Base-by-base conservation (phyloP, 805 yeast species). In the Starmera dryadoides region DNA sequence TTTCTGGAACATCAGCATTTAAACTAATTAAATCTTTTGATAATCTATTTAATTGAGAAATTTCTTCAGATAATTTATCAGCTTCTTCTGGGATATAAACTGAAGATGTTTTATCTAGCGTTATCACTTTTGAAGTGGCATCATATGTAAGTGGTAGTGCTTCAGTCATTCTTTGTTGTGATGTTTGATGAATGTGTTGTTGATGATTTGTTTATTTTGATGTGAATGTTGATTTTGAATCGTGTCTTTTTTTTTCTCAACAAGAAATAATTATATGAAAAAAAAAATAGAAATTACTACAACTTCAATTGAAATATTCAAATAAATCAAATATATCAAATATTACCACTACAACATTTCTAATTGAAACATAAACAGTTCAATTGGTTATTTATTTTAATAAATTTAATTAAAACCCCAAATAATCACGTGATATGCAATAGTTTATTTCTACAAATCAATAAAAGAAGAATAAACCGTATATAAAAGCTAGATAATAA, bases 1-100 rank as follows among this genome's bases (percentile, higher is more conserved):
- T 68, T 61, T 42, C 81, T 53, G 57, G 89, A 70, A 81, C 70
- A 21, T 71, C 71, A 49, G 52, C 18, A 3, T 56, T 52, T 38
- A 57, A 58, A 10, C 53, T 41, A n/a, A 60, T 51, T 11, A 66
- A 42, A 17, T 62, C 58, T 26, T 53, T 49, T 4, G 63, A 50
- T 30, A 66, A 42, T 39, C 56, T 50, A 45, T 66, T 66, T 26
- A 66, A 54, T 43, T 64, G 68, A 1, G 37, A 42, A 15, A 60
- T 43, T 33, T 61, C 59, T 21, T 49, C 58, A 11, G 20, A 22
- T 26, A 49, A 38, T 16, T 48, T n/a, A n/a, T n/a, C n/a, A n/a
- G n/a, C n/a, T n/a, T n/a, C n/a, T n/a, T n/a, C 50, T 8, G 36
- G 45, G 11, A 46, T 40, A n/a, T n/a, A n/a, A n/a, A n/a, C n/a